Evolutionary conservation across 345 rosid genomes (phyloP).

Genomic region (Crucihimalaya himalaica): DNA sequence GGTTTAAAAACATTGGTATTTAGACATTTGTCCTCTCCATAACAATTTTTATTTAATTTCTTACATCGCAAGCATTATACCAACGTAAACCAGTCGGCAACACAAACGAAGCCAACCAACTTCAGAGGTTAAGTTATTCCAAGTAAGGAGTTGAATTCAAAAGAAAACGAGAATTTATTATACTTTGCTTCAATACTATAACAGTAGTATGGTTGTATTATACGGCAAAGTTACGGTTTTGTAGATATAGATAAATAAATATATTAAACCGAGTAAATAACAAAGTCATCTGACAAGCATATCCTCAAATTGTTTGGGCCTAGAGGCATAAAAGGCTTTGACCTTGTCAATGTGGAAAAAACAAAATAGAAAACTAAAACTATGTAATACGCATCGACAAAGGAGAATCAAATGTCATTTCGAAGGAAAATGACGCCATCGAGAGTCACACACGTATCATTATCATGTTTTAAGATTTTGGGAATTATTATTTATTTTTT

Average conservation of each 20-base stretch:
- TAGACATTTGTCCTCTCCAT: too few relatives aligned
- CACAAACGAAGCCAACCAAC: too few relatives aligned
- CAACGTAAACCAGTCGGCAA: background rate
- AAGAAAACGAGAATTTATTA: too few relatives aligned
- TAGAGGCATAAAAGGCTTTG: background rate
- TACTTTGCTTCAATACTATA: too few relatives aligned
- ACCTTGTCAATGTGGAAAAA: background rate
- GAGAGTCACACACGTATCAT: conserved; percentile 18
- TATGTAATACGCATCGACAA: background rate
- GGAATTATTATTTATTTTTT: background rate
- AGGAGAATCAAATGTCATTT: conserved; percentile 8
- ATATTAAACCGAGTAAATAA: background rate
- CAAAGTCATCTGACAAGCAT: background rate
- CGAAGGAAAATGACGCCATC: conserved; percentile 6
- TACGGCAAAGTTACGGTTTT: background rate
- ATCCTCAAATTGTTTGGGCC: background rate
- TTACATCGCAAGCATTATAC: background rate
- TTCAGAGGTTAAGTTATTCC: too few relatives aligned
- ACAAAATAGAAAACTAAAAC: background rate
- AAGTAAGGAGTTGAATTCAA: too few relatives aligned
- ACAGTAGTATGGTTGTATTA: too few relatives aligned
- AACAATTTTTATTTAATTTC: too few relatives aligned
- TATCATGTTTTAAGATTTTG: conserved; percentile 14
- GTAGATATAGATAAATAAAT: too few relatives aligned
- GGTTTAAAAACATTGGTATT: too few relatives aligned